These are phyloP conservation scores for Colletotrichum simmondsii DNA, from an alignment of 2,329 filamentous ascomycete genomes.

Conservation along the genomic window DNA sequence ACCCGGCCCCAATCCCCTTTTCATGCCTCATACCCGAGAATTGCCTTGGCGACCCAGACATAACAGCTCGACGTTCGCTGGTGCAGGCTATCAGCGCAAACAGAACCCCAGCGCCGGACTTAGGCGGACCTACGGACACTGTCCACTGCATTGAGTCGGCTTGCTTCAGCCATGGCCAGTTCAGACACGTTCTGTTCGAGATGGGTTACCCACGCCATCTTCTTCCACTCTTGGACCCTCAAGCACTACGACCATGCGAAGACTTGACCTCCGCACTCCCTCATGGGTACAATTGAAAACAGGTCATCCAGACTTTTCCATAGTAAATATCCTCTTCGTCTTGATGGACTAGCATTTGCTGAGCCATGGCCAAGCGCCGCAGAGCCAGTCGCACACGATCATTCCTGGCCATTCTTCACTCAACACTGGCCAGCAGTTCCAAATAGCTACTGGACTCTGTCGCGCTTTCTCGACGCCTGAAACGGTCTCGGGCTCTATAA, in stretches of 20 bases:
- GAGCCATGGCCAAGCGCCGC: background rate
- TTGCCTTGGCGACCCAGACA: background rate
- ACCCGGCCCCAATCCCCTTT: background rate
- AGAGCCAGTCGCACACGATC: background rate
- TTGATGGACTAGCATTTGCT: background rate
- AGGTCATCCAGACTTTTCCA: background rate
- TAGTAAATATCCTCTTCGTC: background rate
- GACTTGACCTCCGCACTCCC: background rate
- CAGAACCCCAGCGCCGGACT: no score
- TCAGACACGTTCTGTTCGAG: slow-evolving; percentile 13
- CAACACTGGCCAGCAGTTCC: background rate
- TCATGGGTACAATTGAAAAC: background rate
- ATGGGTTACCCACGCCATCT: background rate
- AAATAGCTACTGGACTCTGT: background rate
- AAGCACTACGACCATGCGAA: background rate
- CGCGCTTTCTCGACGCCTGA: background rate
- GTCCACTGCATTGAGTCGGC: background rate
- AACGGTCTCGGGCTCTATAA: background rate
- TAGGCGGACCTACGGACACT: background rate
- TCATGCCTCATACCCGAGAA: background rate
- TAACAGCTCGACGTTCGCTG: background rate
- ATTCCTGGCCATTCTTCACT: background rate
- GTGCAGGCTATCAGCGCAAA: background rate
- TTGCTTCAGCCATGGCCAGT: background rate
- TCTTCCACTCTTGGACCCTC: background rate